phyloP scores from a whole-genome alignment of 768 basidiomycete species.

The Leccinum arenicola region DNA sequence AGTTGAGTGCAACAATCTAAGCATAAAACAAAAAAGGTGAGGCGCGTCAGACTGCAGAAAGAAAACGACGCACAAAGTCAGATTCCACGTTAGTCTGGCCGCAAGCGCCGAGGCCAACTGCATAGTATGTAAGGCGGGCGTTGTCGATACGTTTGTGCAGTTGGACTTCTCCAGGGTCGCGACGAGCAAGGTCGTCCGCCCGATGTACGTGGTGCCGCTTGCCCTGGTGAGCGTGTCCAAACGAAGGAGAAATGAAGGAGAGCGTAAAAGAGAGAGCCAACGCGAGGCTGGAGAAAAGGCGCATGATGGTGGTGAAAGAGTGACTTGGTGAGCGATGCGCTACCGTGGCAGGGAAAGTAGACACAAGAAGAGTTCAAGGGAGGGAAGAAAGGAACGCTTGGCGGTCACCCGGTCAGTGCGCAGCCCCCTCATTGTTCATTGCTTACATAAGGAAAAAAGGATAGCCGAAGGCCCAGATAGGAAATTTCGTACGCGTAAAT shows the following conservation, averaged over 20 bases:
- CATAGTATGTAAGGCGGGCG: slow-evolving; percentile 37
- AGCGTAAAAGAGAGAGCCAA: slow-evolving; percentile 19
- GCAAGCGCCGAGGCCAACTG: slow-evolving; percentile 45
- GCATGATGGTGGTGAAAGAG: slow-evolving; percentile 27
- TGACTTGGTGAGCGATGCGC: slow-evolving; percentile 13
- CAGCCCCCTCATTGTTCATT: background rate
- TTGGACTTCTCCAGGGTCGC: slow-evolving; percentile 24
- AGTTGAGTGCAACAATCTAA: slow-evolving; percentile 53
- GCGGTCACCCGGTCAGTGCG: background rate
- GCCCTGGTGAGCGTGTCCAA: slow-evolving; percentile 21
- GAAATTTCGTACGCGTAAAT: background rate
- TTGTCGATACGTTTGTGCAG: slow-evolving; percentile 22
- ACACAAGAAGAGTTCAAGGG: slow-evolving; percentile 3
- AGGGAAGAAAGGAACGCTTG: background rate
- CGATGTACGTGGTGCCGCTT: slow-evolving; percentile 24
- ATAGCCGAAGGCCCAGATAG: background rate
- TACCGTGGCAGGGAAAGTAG: slow-evolving; percentile 1
- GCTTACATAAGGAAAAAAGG: background rate
- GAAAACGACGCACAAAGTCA: slow-evolving; percentile 34
- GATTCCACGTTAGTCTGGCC: slow-evolving; percentile 26
- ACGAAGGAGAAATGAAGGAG: slow-evolving; percentile 15
- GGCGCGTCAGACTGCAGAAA: background rate
- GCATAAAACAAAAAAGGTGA: slow-evolving; percentile 2
- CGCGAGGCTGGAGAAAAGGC: slow-evolving; percentile 18
- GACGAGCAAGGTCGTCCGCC: slow-evolving; percentile 22